Evolutionary conservation across 202 grass and related monocot species (phyloP).

Genomic region (Panicum virgatum): DNA sequence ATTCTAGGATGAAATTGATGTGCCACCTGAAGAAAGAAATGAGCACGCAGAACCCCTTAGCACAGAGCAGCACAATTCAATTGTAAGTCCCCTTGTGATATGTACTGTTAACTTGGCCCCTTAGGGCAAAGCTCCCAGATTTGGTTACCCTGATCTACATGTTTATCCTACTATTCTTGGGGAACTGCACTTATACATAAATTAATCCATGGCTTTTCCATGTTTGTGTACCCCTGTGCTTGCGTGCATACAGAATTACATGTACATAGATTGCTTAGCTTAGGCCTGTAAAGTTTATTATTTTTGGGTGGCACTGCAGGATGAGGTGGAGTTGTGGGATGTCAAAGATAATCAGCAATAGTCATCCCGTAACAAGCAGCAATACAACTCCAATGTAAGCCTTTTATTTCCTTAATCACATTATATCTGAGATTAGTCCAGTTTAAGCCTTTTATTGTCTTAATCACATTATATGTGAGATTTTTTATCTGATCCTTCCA

Average conservation of each 20-base stretch:
- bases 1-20: conserved; percentile 28
- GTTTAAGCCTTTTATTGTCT: conserved; percentile 22
- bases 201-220: too few species aligned
- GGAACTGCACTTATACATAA: neutral
- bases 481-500: neutral
- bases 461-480: neutral
- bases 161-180: too few species aligned
- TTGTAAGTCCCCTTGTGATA: conserved; percentile 24
- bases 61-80: conserved; percentile 13
- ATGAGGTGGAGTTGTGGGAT: conserved; percentile 15
- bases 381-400: conserved; percentile 37
- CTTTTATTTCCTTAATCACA: too few species aligned
- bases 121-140: neutral
- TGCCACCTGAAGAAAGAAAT: neutral
- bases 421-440: too few species aligned
- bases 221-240: neutral
- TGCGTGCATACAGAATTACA: neutral
- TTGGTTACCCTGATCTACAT: too few species aligned
- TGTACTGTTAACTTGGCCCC: neutral
- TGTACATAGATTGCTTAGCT: neutral
- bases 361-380: neutral
- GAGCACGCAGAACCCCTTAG: conserved; percentile 32
- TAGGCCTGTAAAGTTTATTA: neutral
- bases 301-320: conserved; percentile 29
- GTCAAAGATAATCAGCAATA: conserved; percentile 24